Conservation (phyloP, 2,329 filamentous ascomycete species). For the Talaromyces atroroseus region DNA sequence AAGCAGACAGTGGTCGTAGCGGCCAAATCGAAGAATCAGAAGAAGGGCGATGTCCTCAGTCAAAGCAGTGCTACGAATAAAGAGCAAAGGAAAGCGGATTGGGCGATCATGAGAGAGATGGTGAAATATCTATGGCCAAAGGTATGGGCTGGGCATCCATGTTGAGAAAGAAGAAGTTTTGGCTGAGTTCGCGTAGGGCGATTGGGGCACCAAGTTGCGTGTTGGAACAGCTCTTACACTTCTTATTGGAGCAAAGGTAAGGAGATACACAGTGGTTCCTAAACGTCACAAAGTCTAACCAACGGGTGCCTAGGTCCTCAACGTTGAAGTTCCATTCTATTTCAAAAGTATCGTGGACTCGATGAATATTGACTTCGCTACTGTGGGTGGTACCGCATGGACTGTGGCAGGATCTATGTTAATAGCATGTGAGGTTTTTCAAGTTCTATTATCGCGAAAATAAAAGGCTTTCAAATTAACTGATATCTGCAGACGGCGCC, state of each 20-base stretch:
- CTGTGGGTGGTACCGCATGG: constrained; percentile 78
- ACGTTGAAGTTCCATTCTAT: constrained; percentile 97
- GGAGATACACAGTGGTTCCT: constrained; percentile 13
- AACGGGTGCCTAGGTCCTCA: constrained; percentile 56
- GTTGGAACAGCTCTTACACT: constrained; percentile 79
- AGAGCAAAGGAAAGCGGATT: constrained; percentile 93
- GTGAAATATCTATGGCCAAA: constrained; percentile 93
- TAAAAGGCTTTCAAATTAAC: constrained; percentile 15
- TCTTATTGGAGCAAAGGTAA: constrained; percentile 78
- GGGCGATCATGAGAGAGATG: constrained; percentile 99
- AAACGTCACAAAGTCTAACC: not conserved
- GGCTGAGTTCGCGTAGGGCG: constrained; percentile 47
- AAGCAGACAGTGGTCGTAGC: constrained; percentile 17
- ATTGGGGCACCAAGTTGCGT: constrained; percentile 72
- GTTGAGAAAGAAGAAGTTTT: not conserved
- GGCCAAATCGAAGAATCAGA: constrained; percentile 19
- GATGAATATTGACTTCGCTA: constrained; percentile 92
- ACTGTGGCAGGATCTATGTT: constrained; percentile 91
- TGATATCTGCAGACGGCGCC: constrained; percentile 58
- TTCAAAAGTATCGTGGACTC: constrained; percentile 97
- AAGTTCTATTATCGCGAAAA: not conserved
- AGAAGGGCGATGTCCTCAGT: constrained; percentile 56
- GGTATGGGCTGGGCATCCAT: constrained; percentile 28
- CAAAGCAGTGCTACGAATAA: constrained; percentile 64
- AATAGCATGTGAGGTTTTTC: constrained; percentile 60